Evolutionary conservation across 129 eudicot genomes (phyloP), one percentile per base, ranked within the genome.

Genomic region (Erigeron canadensis): DNA sequence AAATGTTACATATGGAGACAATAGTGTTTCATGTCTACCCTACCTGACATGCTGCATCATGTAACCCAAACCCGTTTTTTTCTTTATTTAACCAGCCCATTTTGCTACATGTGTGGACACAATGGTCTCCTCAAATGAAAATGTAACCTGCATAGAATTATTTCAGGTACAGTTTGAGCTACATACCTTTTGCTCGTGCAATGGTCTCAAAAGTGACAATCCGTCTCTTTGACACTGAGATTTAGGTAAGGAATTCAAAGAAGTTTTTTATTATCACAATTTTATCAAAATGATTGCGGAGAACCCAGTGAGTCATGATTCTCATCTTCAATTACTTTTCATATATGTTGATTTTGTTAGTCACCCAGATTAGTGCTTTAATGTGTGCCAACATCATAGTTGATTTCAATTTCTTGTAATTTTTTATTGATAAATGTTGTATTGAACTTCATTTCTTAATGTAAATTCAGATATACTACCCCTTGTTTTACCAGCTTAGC

Each of bases 111-210:
- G 45, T 63, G 18, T 43, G 57, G 67, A 66, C 22, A 8, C 7
- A 15, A 28, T 51, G 18, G 19, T 57, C 13, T 67, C 37, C 21
- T 75, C 6, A 17, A 18, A 67, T 17, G 22, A 58, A 45, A 50
- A 77, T 64, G 60, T 60, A 51, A 80, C 42, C 15, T 2, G 28
- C 75, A 41, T 70, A 21, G 57, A 72, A 63, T 65, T 55, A 17
- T 81, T 84, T 72, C 98, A 91, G 98, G 98, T 91, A 89, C 88
- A 92, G 98, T 75, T 72, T 92, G 63, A 92, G 98, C 77, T 92
- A 89, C 78, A 87, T 92, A 71, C 98, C 96, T 12, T 92, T 92
- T 75, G 98, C 98, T 70, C 91, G 90, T 38, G 60, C 88, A 70
- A 45, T 83, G 62, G 91, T 92, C 71, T 89, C 96, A 12, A 80